Conservation (phyloP, 2,329 filamentous ascomycete genomes). For the Neonectria coccinea region DNA sequence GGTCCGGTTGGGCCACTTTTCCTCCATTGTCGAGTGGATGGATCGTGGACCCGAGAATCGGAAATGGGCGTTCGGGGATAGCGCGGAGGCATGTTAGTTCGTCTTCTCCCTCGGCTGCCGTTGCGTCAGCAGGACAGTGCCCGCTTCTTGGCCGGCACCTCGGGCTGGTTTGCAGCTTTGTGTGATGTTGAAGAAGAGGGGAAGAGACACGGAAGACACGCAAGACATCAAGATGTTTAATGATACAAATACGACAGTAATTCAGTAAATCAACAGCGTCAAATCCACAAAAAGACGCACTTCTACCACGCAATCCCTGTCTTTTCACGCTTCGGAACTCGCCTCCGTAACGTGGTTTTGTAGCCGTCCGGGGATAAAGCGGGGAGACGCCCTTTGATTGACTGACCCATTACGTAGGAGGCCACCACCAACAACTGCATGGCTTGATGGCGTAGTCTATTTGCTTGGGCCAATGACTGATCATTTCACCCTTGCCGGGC, state of each 20-base stretch:
- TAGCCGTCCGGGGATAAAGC: constrained; percentile 5
- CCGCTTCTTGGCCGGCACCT: constrained; percentile 1
- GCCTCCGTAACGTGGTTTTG: not conserved
- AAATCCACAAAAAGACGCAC: not conserved
- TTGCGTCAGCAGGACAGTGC: constrained; percentile 18
- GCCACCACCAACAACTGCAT: not conserved
- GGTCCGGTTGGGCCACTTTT: constrained; percentile 11
- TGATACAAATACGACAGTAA: not conserved
- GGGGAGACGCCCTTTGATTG: not conserved
- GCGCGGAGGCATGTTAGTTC: constrained; percentile 29
- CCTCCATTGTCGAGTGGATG: constrained; percentile 3
- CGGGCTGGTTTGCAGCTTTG: not conserved
- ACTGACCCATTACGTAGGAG: not conserved
- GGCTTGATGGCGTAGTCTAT: not conserved
- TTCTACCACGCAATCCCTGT: not conserved
- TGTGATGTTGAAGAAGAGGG: no score
- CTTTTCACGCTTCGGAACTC: not conserved
- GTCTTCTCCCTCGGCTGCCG: constrained; percentile 35
- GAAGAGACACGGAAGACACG: no score
- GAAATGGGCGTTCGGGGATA: constrained; percentile 41
- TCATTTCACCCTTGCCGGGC: not conserved
- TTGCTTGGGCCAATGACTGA: not conserved
- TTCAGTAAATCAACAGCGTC: not conserved
- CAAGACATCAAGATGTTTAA: not conserved
- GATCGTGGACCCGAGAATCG: constrained; percentile 31